phyloP scores from a whole-genome alignment of 1,139 yeast genomes.

The Hyphopichia pseudoburtonii region DNA sequence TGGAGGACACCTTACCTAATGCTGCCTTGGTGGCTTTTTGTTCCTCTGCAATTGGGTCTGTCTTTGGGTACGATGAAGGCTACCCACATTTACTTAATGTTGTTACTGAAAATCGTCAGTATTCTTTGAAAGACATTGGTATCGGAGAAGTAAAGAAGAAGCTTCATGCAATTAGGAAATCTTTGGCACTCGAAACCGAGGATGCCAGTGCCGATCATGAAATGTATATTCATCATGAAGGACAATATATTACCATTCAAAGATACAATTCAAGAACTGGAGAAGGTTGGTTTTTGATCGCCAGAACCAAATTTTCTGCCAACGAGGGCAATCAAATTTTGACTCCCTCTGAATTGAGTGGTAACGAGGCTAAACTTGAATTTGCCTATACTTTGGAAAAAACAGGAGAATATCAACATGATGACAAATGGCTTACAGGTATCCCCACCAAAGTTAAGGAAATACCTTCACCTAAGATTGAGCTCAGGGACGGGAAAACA shows the following conservation, averaged over 20 bases:
- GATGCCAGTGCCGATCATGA: conserved; percentile 75
- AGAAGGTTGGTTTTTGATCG: conserved; percentile 83
- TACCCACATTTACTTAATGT: conserved; percentile 80
- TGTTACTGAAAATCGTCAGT: conserved; percentile 72
- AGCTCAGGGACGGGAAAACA: conserved; percentile 38
- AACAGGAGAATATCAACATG: conserved; percentile 48
- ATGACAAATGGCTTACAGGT: conserved; percentile 49
- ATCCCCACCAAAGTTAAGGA: conserved; percentile 64
- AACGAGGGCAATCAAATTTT: conserved; percentile 49
- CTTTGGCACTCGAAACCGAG: conserved; percentile 63
- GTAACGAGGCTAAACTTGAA: conserved; percentile 61
- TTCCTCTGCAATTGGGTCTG: conserved; percentile 92
- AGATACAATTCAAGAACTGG: conserved; percentile 83
- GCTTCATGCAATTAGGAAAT: conserved; percentile 56
- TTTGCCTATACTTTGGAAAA: conserved; percentile 59
- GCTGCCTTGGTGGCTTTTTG: conserved; percentile 95
- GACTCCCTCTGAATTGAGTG: conserved; percentile 62
- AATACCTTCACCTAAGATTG: conserved; percentile 51
- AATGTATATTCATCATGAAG: conserved; percentile 93
- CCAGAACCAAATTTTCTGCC: conserved; percentile 71
- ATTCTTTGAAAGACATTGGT: conserved; percentile 60
- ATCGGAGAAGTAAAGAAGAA: conserved; percentile 69
- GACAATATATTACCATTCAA: conserved; percentile 88
- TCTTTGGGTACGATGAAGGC: conserved; percentile 91
- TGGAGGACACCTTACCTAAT: conserved; percentile 90